Evolutionary conservation across 106 monocot species (phyloP).

Genomic region (Chionographis japonica): DNA sequence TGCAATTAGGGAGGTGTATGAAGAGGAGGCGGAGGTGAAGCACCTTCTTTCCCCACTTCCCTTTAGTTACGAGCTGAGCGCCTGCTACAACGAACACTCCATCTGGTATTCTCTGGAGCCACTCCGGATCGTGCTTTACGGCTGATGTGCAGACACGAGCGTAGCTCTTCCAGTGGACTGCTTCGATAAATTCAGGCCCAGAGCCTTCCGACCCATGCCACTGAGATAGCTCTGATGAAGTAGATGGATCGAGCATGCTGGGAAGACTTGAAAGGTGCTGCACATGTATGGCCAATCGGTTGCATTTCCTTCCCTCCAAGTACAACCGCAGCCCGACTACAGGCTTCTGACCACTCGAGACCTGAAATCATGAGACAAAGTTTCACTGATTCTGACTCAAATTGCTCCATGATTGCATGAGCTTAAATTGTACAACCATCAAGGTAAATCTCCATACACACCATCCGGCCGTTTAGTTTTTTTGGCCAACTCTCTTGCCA

Average conservation of each 20-base stretch:
- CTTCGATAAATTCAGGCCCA: conserved; percentile 45
- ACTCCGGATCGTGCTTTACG: conserved; percentile 63
- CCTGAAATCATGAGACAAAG: conserved; percentile 25
- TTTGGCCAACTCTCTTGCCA: no score
- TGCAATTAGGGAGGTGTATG: conserved; percentile 61
- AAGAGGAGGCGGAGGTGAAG: conserved; percentile 81
- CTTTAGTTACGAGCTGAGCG: conserved; percentile 73
- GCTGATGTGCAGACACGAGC: conserved; percentile 54
- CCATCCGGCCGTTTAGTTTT: no score
- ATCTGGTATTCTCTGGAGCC: conserved; percentile 42
- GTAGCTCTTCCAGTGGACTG: conserved; percentile 75
- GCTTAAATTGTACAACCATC: no score
- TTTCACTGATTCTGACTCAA: no score
- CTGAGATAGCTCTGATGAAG: conserved; percentile 25
- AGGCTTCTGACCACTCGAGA: conserved; percentile 53
- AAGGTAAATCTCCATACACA: no score
- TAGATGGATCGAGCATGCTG: conserved; percentile 50
- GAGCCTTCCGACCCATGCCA: conserved; percentile 78
- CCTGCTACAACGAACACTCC: conserved; percentile 85
- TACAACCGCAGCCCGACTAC: conserved; percentile 75
- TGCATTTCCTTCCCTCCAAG: conserved; percentile 85
- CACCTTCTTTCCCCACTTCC: conserved; percentile 60
- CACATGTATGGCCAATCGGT: conserved; percentile 71
- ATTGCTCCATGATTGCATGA: no score
- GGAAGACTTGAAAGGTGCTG: conserved; percentile 88